Conservation (phyloP, 2,329 filamentous ascomycete species). For the Talaromyces sp. region DNA sequence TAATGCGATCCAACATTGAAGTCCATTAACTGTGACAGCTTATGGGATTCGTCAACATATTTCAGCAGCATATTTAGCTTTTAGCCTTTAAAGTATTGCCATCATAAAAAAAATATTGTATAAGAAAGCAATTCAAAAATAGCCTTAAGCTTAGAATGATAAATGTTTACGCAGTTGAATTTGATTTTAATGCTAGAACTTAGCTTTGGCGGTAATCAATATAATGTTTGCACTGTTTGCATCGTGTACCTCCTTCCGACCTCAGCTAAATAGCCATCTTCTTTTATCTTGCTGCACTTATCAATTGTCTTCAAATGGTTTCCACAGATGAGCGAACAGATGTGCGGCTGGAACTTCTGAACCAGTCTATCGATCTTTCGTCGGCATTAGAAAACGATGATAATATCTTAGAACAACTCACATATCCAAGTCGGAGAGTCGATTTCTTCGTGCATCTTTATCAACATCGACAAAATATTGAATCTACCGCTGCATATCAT, state of each 20-base stretch:
- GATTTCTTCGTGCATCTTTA: constrained; percentile 17
- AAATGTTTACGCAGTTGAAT: too few species aligned
- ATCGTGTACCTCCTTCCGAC: neutral
- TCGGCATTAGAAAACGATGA: neutral
- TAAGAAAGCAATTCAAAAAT: too few species aligned
- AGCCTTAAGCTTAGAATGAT: too few species aligned
- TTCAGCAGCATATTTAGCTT: too few species aligned
- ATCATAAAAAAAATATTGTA: too few species aligned
- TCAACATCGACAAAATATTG: constrained; percentile 15
- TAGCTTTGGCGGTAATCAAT: too few species aligned
- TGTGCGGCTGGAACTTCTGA: neutral
- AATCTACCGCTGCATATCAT: constrained; percentile 23
- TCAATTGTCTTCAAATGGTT: neutral
- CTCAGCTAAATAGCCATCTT: neutral
- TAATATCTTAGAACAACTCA: constrained; percentile 11
- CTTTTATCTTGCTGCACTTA: neutral
- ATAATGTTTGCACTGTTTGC: neutral
- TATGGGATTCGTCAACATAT: too few species aligned
- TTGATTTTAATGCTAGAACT: too few species aligned
- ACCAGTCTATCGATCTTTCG: neutral
- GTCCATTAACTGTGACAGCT: too few species aligned
- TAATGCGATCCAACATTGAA: too few species aligned
- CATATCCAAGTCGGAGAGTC: constrained; percentile 14
- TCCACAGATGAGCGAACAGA: neutral
- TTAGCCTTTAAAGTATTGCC: too few species aligned